Evolutionary conservation across 176 grass and related monocot genomes (phyloP).

Genomic region (Oryza glaberrima): DNA sequence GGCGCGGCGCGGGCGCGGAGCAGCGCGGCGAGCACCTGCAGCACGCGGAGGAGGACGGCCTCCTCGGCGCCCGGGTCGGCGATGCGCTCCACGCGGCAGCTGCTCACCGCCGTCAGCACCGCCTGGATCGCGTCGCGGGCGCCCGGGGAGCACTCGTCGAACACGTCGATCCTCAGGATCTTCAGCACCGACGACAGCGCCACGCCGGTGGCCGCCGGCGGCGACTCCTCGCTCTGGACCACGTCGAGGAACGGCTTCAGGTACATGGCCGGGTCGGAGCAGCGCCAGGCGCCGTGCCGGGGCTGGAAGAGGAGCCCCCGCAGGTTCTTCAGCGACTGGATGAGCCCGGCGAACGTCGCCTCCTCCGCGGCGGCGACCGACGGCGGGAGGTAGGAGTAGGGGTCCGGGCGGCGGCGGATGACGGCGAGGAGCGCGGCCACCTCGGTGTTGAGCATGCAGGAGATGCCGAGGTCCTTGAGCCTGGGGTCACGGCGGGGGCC

Average conservation of each 20-base stretch:
- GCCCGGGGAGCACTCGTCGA: conserved; percentile 86
- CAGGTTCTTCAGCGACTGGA: conserved; percentile 76
- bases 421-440: conserved; percentile 80
- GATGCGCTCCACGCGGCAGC: conserved; percentile 72
- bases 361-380: conserved; percentile 45
- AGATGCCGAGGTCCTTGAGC: conserved; percentile 79
- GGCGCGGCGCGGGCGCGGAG: conserved; percentile 58
- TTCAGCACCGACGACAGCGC: conserved; percentile 84
- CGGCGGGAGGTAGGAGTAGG: conserved; percentile 46
- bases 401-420: conserved; percentile 72
- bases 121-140: conserved; percentile 76
- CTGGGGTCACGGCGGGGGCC: conserved; percentile 48
- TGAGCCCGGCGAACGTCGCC: conserved; percentile 49
- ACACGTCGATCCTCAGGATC: conserved; percentile 77
- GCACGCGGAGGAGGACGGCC: conserved; percentile 78
- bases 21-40: conserved; percentile 73
- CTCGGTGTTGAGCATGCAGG: conserved; percentile 98
- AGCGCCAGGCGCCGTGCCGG: conserved; percentile 66
- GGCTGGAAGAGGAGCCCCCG: conserved; percentile 86
- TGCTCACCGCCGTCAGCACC: conserved; percentile 62
- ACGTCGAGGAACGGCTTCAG: conserved; percentile 83
- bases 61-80: conserved; percentile 70
- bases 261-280: conserved; percentile 81
- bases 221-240: conserved; percentile 75
- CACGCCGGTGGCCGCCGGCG: conserved; percentile 69